Conservation (phyloP, 352 stramenopile species). For the Paralagenidium karlingii region DNA sequence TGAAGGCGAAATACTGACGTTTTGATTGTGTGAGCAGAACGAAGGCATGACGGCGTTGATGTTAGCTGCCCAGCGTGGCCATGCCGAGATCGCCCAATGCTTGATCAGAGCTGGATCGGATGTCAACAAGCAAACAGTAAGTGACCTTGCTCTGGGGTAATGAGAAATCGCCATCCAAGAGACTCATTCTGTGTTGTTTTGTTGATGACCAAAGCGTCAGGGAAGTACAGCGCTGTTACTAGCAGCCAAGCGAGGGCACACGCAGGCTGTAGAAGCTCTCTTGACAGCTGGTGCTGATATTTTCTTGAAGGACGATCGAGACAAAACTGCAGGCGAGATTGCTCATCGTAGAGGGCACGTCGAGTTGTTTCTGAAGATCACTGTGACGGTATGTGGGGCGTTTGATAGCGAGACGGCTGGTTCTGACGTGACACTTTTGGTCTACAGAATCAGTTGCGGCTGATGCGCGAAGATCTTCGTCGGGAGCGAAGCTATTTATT, state of each 20-base stretch:
- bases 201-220: no score
- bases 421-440: conserved; percentile 3
- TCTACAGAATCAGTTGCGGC: conserved; percentile 52
- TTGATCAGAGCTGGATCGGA: conserved; percentile 71
- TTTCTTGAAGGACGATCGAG: conserved; percentile 77
- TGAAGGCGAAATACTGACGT: background rate
- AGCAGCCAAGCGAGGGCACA: conserved; percentile 71
- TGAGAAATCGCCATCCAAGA: background rate
- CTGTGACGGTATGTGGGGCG: conserved; percentile 28
- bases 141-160: background rate
- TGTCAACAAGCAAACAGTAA: conserved; percentile 75
- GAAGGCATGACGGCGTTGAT: conserved; percentile 84
- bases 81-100: conserved; percentile 68
- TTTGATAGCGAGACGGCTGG: background rate
- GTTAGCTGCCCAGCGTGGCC: conserved; percentile 69
- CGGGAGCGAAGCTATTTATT: conserved; percentile 52
- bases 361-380: conserved; percentile 78
- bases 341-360: conserved; percentile 69
- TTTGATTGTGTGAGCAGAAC: conserved; percentile 18
- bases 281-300: conserved; percentile 75
- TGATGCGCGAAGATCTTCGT: conserved; percentile 68
- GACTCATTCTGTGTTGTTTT: background rate
- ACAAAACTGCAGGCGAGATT: conserved; percentile 77
- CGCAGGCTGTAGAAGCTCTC: conserved; percentile 57
- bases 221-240: conserved; percentile 76